Conservation (phyloP, 805 yeast genomes). For the Ogataea allantospora region DNA sequence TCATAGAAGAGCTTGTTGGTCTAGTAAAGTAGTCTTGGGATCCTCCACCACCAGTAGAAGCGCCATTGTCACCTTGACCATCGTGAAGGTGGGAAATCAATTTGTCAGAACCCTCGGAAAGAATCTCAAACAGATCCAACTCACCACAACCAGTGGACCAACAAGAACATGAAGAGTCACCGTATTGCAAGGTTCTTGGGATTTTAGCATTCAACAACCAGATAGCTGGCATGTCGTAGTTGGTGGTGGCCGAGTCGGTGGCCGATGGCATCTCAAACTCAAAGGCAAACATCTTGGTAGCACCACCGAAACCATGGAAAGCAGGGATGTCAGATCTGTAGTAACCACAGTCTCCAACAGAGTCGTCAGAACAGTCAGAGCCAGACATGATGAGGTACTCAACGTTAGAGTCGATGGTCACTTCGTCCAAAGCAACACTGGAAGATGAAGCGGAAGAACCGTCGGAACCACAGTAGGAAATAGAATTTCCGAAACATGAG, state of each 20-base stretch:
- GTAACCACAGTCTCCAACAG: slow-evolving; percentile 70
- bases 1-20: slow-evolving; percentile 74
- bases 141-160: slow-evolving; percentile 99
- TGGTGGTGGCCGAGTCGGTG: slow-evolving; percentile 45
- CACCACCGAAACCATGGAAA: slow-evolving; percentile 89
- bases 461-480: slow-evolving; percentile 78
- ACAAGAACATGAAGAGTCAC: slow-evolving; percentile 82
- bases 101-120: slow-evolving; percentile 70
- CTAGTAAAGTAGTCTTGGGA: slow-evolving; percentile 86
- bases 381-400: slow-evolving; percentile 86
- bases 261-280: slow-evolving; percentile 90
- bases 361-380: slow-evolving; percentile 48
- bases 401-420: slow-evolving; percentile 63
- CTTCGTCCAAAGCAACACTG: slow-evolving; percentile 67
- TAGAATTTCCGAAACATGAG: slow-evolving; percentile 83
- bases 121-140: slow-evolving; percentile 88
- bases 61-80: slow-evolving; percentile 67
- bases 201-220: slow-evolving; percentile 95
- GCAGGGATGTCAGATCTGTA: slow-evolving; percentile 87
- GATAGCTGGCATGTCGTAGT: slow-evolving; percentile 96
- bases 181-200: slow-evolving; percentile 96
- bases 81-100: slow-evolving; percentile 81
- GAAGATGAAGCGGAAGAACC: slow-evolving; percentile 71
- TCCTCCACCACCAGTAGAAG: slow-evolving; percentile 66
- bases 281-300: slow-evolving; percentile 80